Evolutionary conservation across 2,329 filamentous ascomycete species (phyloP).

Genomic region (Tothia fuscella): DNA sequence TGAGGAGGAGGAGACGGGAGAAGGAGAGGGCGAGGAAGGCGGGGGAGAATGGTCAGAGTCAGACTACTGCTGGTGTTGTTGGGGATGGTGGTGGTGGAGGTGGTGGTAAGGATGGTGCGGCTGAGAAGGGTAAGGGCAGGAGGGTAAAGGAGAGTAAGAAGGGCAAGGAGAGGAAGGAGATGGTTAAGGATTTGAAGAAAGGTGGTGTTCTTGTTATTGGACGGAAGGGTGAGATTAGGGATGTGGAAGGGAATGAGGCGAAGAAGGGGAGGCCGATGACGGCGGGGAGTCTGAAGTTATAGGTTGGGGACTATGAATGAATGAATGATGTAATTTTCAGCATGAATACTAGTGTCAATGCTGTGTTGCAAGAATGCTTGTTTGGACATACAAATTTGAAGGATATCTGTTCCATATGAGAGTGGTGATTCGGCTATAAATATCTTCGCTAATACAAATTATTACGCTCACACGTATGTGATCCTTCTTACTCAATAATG

Average conservation of each 20-base stretch:
- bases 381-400: too few relatives aligned
- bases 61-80: constrained; percentile 3
- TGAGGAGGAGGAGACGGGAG: constrained; percentile 60
- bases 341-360: too few relatives aligned
- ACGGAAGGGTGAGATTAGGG: constrained; percentile 72
- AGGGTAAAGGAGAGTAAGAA: constrained; percentile 47
- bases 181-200: constrained; percentile 61
- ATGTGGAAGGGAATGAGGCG: constrained; percentile 59
- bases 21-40: constrained; percentile 76
- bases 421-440: too few relatives aligned
- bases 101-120: constrained; percentile 32
- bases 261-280: constrained; percentile 5
- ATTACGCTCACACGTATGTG: too few relatives aligned
- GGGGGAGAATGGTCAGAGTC: constrained; percentile 30
- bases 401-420: too few relatives aligned
- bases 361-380: too few relatives aligned
- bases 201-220: constrained; percentile 87
- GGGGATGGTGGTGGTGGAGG: too few relatives aligned
- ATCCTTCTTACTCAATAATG: too few relatives aligned
- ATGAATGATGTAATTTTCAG: too few relatives aligned
- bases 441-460: too few relatives aligned
- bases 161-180: constrained; percentile 42
- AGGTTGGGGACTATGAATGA: too few relatives aligned
- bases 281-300: constrained; percentile 5
- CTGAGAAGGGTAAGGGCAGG: constrained; percentile 35